phyloP scores from a whole-genome alignment of 176 grass and related monocot genomes.

The Oryza punctata region DNA sequence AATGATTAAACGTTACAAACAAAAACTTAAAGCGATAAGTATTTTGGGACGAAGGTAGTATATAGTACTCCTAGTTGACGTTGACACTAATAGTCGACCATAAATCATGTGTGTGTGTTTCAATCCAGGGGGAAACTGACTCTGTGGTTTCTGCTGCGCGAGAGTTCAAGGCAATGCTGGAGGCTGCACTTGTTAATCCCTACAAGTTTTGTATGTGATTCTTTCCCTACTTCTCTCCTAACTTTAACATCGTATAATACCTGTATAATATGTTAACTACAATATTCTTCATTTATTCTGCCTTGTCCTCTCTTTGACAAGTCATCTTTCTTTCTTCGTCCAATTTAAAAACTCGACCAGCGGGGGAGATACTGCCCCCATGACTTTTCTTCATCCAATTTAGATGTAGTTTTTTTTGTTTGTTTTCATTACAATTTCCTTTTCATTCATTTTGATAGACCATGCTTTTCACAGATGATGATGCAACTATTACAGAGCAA shows the following conservation, averaged over 20 bases:
- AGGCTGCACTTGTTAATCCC: constrained; percentile 78
- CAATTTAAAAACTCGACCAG: too few relatives aligned
- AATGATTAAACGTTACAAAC: too few relatives aligned
- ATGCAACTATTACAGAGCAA: constrained; percentile 31
- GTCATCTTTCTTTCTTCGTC: too few relatives aligned
- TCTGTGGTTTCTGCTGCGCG: constrained; percentile 56
- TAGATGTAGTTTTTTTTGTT: not conserved
- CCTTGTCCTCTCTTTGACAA: not conserved
- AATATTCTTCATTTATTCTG: not conserved
- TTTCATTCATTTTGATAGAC: constrained; percentile 10
- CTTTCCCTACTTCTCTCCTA: not conserved
- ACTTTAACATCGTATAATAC: not conserved
- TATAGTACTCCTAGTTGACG: not conserved
- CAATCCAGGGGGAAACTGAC: constrained; percentile 48
- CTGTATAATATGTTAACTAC: not conserved
- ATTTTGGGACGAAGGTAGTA: too few relatives aligned
- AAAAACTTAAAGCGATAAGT: too few relatives aligned
- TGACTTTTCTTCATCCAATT: not conserved
- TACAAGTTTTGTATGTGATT: constrained; percentile 73
- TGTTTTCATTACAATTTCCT: too few relatives aligned
- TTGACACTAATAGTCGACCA: not conserved
- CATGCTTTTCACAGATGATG: constrained; percentile 49
- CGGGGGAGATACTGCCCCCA: too few relatives aligned
- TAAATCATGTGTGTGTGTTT: constrained; percentile 17
- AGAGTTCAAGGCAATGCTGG: constrained; percentile 85